Conservation (phyloP, 2,329 filamentous ascomycete species). For the Pseudocercospora musae region DNA sequence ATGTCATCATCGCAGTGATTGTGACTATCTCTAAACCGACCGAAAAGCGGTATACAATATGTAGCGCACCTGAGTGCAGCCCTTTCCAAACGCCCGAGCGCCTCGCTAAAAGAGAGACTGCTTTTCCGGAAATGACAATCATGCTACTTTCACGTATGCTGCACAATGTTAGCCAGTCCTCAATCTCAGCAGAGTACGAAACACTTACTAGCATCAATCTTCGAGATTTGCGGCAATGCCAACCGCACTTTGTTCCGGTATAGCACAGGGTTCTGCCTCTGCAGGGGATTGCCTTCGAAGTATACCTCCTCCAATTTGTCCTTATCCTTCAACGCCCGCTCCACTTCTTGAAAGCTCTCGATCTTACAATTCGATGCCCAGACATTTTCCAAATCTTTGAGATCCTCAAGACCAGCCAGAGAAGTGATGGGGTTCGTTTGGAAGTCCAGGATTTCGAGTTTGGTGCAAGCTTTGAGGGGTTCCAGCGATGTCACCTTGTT, state of each 20-base stretch:
- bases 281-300: conserved; percentile 91
- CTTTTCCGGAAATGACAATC: not conserved
- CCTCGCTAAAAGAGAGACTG: not conserved
- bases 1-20: not conserved
- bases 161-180: not conserved
- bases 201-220: conserved; percentile 95
- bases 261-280: conserved; percentile 71
- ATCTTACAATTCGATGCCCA: conserved; percentile 93
- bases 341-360: conserved; percentile 75
- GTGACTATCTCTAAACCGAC: not conserved
- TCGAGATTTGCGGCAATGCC: conserved; percentile 79
- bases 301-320: conserved; percentile 82
- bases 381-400: conserved; percentile 77
- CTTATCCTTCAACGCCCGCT: conserved; percentile 75
- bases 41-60: not conserved
- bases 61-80: not conserved
- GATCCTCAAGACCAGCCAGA: conserved; percentile 66
- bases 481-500: conserved; percentile 78
- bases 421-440: conserved; percentile 80
- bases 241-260: conserved; percentile 93
- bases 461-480: conserved; percentile 55
- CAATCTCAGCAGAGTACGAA: not conserved
- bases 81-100: not conserved
- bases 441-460: conserved; percentile 78
- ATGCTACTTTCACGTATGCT: conserved; percentile 3